Conservation (phyloP, 495 filamentous ascomycete species). For the Penicillium salamii region DNA sequence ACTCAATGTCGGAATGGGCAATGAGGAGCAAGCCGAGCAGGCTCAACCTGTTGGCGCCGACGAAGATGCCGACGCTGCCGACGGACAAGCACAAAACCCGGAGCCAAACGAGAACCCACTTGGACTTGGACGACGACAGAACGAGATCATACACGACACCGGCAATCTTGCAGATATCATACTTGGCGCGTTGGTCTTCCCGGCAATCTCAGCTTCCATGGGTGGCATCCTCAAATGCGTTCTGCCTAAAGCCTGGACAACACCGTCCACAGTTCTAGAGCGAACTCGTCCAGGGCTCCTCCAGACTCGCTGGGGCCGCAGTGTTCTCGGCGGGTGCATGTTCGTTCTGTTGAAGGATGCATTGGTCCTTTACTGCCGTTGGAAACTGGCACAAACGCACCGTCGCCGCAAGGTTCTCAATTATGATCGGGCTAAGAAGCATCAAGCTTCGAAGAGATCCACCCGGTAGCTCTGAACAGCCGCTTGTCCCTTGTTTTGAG, state of each 20-base stretch:
- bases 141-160: slow-evolving; percentile 51
- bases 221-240: slow-evolving; percentile 63
- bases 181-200: slow-evolving; percentile 63
- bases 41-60: slow-evolving; percentile 15
- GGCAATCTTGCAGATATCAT: slow-evolving; percentile 53
- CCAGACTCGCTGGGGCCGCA: slow-evolving; percentile 74
- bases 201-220: slow-evolving; percentile 59
- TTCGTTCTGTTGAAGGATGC: slow-evolving; percentile 78
- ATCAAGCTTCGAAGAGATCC: slow-evolving; percentile 19
- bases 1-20: slow-evolving; percentile 40
- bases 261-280: slow-evolving; percentile 37
- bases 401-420: slow-evolving; percentile 64
- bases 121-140: slow-evolving; percentile 36
- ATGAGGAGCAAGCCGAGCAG: slow-evolving; percentile 26
- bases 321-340: slow-evolving; percentile 73
- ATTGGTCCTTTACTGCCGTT: slow-evolving; percentile 70
- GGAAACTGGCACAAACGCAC: slow-evolving; percentile 67
- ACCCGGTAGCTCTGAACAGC: background rate
- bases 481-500: background rate
- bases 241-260: slow-evolving; percentile 63
- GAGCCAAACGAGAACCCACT: slow-evolving; percentile 28
- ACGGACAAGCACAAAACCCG: slow-evolving; percentile 26
- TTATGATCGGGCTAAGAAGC: slow-evolving; percentile 50
- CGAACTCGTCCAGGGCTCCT: slow-evolving; percentile 56
- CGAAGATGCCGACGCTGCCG: slow-evolving; percentile 22